Evolutionary conservation across 441 rosid genomes (phyloP), one percentile per base, ranked within the genome.

Genomic region (Gossypium trilobum): DNA sequence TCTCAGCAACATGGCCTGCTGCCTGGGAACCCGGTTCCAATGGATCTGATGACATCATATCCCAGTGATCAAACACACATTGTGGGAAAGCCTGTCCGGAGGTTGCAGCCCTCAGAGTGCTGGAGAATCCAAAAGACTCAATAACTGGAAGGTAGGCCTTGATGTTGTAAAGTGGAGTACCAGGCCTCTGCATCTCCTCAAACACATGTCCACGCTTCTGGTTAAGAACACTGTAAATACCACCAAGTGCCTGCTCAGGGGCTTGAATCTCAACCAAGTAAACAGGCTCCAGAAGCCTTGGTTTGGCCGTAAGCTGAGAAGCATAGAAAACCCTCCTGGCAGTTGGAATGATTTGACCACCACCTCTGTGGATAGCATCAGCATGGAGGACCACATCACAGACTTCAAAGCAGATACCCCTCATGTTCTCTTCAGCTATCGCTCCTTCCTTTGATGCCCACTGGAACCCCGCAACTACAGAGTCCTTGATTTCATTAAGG

Each of bases 371-470:
- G 14, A 73, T 73, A 19, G 75, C 75, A 63, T 73, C 75, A 19
- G 75, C 19, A 31, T 72, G 75, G 25, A 72, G 75, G 51, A 72
- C 70, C 46, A 72, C 75, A 31, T 72, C 75, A 72, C 70, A 62
- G 6, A 72, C 60, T 54, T 72, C 75, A 29, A 13, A 72, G 36
- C 75, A 73, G 22, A 73, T 63, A n/a, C 75, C 75, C 25, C 75
- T 73, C 71, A 63, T 73, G 63, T 73, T 73, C 52, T 63, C 75
- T 33, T 73, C 75, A 36, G 55, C 39, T 14, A 73, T 0, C 3
- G 75, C 70, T 17, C 75, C 75, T 51, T 73, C 75, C 36, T 73
- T 73, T 51, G 75, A 73, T 2, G 75, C 75, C 75, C 75, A 72
- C 61, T 72, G 75, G 75, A 72, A 72, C 8, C 75, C 75, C 13